Percentiles rank a stretch among this genome's conserved stretches.
Evolutionary conservation across 805 yeast genomes (phyloP).

Genomic region (Nakazawaea holstii): DNA sequence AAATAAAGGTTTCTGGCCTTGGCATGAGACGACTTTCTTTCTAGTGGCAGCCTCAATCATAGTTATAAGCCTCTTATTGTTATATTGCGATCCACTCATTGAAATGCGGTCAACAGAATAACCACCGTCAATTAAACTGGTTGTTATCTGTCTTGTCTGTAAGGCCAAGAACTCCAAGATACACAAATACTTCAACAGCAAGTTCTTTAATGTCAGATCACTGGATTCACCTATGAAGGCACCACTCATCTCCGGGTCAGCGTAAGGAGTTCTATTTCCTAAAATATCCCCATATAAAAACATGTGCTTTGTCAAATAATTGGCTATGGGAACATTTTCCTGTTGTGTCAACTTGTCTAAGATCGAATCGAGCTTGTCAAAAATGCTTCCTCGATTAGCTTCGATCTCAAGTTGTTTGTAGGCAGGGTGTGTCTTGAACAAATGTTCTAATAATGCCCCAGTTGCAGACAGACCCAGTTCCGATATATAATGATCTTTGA

Average conservation of each 20-base stretch:
- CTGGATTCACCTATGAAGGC: conserved; percentile 41
- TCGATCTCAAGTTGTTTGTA: conserved; percentile 12
- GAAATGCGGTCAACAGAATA: conserved; percentile 25
- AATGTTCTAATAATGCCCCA: conserved; percentile 45
- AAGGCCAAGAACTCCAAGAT: conserved; percentile 46
- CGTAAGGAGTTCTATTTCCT: conserved; percentile 56
- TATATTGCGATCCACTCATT: conserved; percentile 52
- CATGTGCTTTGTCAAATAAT: conserved; percentile 26
- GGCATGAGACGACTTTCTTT: conserved; percentile 8
- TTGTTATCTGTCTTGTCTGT: conserved; percentile 39
- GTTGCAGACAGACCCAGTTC: conserved; percentile 59
- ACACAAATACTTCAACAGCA: conserved; percentile 38
- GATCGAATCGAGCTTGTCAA: conserved; percentile 6
- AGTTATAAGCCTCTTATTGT: conserved; percentile 34
- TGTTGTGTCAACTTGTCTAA: background rate
- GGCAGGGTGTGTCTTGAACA: conserved; percentile 38
- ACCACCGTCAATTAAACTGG: conserved; percentile 20
- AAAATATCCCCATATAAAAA: conserved; percentile 50
- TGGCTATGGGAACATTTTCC: background rate
- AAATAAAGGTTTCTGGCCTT: conserved; percentile 15
- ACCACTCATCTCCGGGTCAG: conserved; percentile 44
- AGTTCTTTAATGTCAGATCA: conserved; percentile 25
- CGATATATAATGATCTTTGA: conserved; percentile 29
- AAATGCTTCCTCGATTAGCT: conserved; percentile 2
- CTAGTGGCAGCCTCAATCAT: conserved; percentile 23